Conservation (phyloP, 768 basidiomycete genomes). For the Coprinopsis sp. region DNA sequence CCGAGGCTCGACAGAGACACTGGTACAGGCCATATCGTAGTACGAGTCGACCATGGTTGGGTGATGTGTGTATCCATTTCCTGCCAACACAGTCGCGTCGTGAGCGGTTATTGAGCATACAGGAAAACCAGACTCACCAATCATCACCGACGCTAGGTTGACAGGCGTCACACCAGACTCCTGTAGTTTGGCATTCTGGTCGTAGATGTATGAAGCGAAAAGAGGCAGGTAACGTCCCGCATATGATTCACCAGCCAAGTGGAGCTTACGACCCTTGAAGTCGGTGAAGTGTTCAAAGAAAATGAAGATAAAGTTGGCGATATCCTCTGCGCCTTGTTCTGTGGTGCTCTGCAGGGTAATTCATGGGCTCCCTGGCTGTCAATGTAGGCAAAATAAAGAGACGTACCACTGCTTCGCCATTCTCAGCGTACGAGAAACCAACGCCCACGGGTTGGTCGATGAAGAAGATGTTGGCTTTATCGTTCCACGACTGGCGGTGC, state of each 20-base stretch:
- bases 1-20: conserved; percentile 43
- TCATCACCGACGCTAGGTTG: conserved; percentile 69
- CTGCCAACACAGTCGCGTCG: conserved; percentile 22
- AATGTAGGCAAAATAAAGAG: background rate
- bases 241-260: conserved; percentile 74
- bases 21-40: conserved; percentile 52
- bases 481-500: conserved; percentile 64
- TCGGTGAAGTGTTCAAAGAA: conserved; percentile 72
- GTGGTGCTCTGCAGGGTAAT: conserved; percentile 59
- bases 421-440: conserved; percentile 63
- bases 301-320: conserved; percentile 65
- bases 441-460: conserved; percentile 60
- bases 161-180: conserved; percentile 52
- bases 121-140: conserved; percentile 38
- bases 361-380: background rate
- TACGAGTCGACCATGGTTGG: conserved; percentile 31
- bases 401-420: conserved; percentile 55
- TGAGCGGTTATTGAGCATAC: background rate
- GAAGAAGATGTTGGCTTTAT: conserved; percentile 59
- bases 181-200: conserved; percentile 56
- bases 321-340: conserved; percentile 63
- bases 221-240: conserved; percentile 70
- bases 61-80: conserved; percentile 67
- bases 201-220: conserved; percentile 73
- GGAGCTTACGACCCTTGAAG: conserved; percentile 64